Percentiles rank a stretch among this genome's conserved stretches.
These are phyloP conservation scores for Fusarium denticulatum DNA, from an alignment of 2,329 filamentous ascomycete species.

Conservation along the genomic window DNA sequence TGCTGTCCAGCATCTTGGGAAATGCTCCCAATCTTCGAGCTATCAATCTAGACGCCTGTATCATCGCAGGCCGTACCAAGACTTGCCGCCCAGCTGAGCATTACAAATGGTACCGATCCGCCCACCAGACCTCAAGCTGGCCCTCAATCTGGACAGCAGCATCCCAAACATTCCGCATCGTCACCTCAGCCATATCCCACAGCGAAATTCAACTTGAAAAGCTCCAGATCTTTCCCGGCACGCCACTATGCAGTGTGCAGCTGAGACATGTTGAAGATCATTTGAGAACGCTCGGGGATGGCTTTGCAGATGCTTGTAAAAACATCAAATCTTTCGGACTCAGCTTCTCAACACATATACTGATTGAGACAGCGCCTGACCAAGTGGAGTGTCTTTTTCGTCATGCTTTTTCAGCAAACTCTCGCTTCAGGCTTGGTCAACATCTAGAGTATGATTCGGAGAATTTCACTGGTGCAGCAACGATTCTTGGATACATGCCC, in stretches of 20 bases:
- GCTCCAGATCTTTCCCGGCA: background rate
- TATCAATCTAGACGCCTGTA: background rate
- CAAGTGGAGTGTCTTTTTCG: background rate
- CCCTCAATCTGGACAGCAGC: background rate
- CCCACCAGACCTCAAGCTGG: background rate
- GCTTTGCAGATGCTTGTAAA: background rate
- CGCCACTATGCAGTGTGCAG: background rate
- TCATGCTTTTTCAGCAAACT: no score
- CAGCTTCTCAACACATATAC: background rate
- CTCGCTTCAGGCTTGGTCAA: no score
- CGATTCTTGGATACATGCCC: background rate
- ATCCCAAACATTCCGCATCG: background rate
- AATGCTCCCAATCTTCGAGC: background rate
- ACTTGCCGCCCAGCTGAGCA: background rate
- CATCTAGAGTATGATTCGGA: no score
- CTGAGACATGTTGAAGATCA: background rate
- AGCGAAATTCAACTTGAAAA: background rate
- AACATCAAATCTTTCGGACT: background rate
- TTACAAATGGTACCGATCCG: background rate
- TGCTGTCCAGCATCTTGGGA: background rate
- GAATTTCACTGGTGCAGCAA: background rate
- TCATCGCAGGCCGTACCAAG: background rate
- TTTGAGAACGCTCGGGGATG: no score
- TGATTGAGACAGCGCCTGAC: no score
- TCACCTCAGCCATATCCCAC: background rate